Conservation (phyloP, 257 asterid species). For the Coffea canephora region DNA sequence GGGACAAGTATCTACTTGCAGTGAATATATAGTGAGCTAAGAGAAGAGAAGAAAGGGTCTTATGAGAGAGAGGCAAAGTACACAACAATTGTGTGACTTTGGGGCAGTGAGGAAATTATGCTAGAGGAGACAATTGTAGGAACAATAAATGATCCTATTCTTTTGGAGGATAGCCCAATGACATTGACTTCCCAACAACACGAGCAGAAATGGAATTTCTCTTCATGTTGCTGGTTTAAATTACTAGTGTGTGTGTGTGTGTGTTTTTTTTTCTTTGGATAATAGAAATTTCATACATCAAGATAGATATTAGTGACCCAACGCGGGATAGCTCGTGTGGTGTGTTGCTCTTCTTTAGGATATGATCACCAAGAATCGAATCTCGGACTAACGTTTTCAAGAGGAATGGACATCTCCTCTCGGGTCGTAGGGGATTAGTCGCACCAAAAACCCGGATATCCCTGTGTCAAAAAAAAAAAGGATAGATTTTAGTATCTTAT, state of each 20-base stretch:
- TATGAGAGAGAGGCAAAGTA: constrained; percentile 5
- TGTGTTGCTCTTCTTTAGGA: too few species aligned
- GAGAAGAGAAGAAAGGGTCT: background rate
- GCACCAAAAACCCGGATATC: too few species aligned
- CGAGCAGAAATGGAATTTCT: background rate
- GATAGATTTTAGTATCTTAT: background rate
- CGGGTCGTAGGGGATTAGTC: too few species aligned
- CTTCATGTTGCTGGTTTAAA: background rate
- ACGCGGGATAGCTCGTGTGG: too few species aligned
- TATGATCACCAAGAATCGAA: too few species aligned
- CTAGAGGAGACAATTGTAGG: background rate
- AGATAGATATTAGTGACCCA: background rate
- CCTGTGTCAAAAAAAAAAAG: too few species aligned
- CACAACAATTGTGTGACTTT: background rate
- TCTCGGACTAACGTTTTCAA: too few species aligned
- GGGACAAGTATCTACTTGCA: background rate
- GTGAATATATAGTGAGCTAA: background rate
- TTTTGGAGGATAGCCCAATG: background rate
- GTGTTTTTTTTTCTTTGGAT: background rate
- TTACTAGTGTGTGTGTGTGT: background rate
- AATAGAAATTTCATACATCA: too few species aligned
- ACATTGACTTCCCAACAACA: background rate
- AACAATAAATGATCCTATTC: background rate
- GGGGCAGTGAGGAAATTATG: background rate
- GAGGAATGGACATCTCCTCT: too few species aligned